Evolutionary conservation across 148 eudicot genomes (phyloP).

Genomic region (Talinum fruticosum): DNA sequence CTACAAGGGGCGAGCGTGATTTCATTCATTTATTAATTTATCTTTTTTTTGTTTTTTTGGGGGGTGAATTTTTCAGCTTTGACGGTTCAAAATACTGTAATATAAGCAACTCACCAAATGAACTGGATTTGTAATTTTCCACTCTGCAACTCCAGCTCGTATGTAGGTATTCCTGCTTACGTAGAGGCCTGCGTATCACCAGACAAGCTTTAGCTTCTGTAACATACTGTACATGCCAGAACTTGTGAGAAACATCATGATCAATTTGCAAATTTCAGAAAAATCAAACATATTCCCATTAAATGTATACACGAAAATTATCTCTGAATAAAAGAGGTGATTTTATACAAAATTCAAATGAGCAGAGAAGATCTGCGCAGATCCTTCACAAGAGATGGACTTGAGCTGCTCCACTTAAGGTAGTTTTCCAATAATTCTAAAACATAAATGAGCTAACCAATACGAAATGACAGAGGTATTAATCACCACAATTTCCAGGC

Average conservation of each 20-base stretch:
- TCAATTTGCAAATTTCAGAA: background rate
- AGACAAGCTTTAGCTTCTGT: background rate
- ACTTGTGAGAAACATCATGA: background rate
- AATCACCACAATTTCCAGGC: too few species aligned
- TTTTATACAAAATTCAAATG: too few species aligned
- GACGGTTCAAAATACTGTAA: background rate
- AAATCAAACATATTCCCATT: background rate
- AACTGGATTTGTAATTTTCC: constrained; percentile 85
- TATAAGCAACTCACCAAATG: constrained; percentile 53
- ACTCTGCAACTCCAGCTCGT: constrained; percentile 87
- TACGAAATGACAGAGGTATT: too few species aligned
- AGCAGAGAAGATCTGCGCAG: too few species aligned
- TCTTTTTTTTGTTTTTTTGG: background rate
- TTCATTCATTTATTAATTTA: background rate
- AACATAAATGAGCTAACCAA: too few species aligned
- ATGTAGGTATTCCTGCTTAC: constrained; percentile 91
- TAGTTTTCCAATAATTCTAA: too few species aligned
- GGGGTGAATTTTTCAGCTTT: background rate
- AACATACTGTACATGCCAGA: constrained; percentile 1
- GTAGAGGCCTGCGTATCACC: constrained; percentile 58
- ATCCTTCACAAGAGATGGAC: too few species aligned
- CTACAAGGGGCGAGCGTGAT: background rate
- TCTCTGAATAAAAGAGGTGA: too few species aligned
- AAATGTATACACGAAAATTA: background rate
- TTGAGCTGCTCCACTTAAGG: too few species aligned